phyloP scores from a whole-genome alignment of 768 basidiomycete genomes.

The Ramaria sp. region DNA sequence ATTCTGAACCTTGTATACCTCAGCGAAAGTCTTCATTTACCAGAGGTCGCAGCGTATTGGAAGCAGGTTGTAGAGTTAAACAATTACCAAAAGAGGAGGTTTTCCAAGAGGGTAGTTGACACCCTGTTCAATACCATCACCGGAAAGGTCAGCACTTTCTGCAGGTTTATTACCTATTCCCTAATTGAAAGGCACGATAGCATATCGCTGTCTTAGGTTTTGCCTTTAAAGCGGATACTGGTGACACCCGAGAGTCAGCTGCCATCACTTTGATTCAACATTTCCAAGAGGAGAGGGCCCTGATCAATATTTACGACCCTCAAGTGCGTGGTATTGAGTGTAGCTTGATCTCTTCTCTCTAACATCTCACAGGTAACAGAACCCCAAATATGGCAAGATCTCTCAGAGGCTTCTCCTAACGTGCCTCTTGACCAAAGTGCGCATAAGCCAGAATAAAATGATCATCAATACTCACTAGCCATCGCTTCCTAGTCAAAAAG shows the following conservation, averaged over 20 bases:
- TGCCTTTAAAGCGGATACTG: slow-evolving; percentile 99
- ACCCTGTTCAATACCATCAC: slow-evolving; percentile 98
- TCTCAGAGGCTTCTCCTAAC: slow-evolving; percentile 56
- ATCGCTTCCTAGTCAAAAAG: slow-evolving; percentile 56
- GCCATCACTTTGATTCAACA: slow-evolving; percentile 90
- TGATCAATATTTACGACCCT: slow-evolving; percentile 86
- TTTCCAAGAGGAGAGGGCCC: slow-evolving; percentile 84
- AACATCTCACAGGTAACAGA: slow-evolving; percentile 39
- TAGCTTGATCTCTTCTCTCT: not conserved
- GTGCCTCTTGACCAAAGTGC: slow-evolving; percentile 60
- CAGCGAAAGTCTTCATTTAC: slow-evolving; percentile 86
- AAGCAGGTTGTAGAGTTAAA: slow-evolving; percentile 95
- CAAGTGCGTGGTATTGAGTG: slow-evolving; percentile 27
- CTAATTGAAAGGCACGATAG: slow-evolving; percentile 26
- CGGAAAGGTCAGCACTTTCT: slow-evolving; percentile 52
- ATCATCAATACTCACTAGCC: not conserved
- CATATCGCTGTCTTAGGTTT: slow-evolving; percentile 95
- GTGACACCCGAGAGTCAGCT: slow-evolving; percentile 96
- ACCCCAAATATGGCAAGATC: slow-evolving; percentile 79
- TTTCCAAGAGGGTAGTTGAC: slow-evolving; percentile 93
- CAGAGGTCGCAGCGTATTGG: slow-evolving; percentile 98
- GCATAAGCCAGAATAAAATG: not conserved
- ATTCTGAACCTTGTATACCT: slow-evolving; percentile 98
- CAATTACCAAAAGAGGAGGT: slow-evolving; percentile 94
- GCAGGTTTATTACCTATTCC: not conserved